Evolutionary conservation across 176 grass and related monocot species (phyloP).

Genomic region (Paspalum vaginatum): DNA sequence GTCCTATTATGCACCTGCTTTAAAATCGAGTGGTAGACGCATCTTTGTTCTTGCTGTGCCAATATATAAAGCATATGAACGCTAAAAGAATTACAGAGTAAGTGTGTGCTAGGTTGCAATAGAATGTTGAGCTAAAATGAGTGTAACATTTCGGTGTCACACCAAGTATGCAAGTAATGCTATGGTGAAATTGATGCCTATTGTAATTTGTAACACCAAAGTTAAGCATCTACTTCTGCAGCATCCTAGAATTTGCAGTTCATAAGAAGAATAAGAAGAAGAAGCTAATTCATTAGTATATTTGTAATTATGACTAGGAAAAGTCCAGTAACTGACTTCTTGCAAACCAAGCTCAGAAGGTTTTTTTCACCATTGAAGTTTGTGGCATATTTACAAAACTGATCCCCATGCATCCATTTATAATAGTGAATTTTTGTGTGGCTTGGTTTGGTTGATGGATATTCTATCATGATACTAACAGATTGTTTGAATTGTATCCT

Average conservation of each 20-base stretch:
- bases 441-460: not conserved
- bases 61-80: not conserved
- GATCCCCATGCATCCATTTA: not conserved
- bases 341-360: not conserved
- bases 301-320: constrained; percentile 1
- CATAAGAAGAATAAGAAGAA: not conserved
- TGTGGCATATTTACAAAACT: constrained; percentile 24
- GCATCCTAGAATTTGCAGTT: not conserved
- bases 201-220: not conserved
- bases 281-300: not conserved
- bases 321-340: too few species aligned
- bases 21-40: constrained; percentile 7
- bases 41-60: not conserved
- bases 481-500: constrained; percentile 39
- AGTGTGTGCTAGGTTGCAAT: not conserved
- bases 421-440: constrained; percentile 6
- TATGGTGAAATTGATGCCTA: too few species aligned
- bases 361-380: constrained; percentile 14
- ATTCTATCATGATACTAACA: constrained; percentile 28
- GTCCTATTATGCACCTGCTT: not conserved
- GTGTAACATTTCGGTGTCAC: not conserved
- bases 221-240: constrained; percentile 14
- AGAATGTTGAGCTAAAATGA: not conserved
- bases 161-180: not conserved
- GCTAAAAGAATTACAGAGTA: not conserved